A percentile compares a stretch with the other conserved stretches of the same genome.
phyloP scores from a whole-genome alignment of 2,329 filamentous ascomycete genomes.

The Herpotrichia juniperi region DNA sequence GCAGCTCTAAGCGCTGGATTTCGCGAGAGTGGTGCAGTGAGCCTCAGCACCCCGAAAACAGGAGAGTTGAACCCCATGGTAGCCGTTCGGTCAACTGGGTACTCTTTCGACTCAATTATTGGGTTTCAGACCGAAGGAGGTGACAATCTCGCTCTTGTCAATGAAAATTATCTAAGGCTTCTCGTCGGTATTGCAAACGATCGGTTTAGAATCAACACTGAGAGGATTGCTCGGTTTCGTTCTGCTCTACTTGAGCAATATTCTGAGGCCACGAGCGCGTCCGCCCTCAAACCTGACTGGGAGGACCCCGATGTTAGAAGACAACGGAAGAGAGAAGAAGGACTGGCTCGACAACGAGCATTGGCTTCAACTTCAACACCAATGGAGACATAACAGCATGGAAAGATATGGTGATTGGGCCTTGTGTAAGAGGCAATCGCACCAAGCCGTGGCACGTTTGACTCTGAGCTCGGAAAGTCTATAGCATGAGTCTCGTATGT shows the following conservation, averaged over 20 bases:
- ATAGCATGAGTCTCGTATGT: neutral
- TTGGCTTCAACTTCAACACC: constrained; percentile 14
- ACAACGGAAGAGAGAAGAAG: constrained; percentile 50
- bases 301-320: constrained; percentile 47
- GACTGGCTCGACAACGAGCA: constrained; percentile 57
- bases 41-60: constrained; percentile 53
- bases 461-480: neutral
- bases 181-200: constrained; percentile 76
- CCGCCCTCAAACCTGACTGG: constrained; percentile 36
- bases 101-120: constrained; percentile 81
- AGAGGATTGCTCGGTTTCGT: constrained; percentile 70
- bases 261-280: neutral
- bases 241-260: constrained; percentile 52
- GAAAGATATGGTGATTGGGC: neutral
- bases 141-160: constrained; percentile 58
- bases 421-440: neutral
- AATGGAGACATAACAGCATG: neutral
- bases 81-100: constrained; percentile 81
- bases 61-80: constrained; percentile 73
- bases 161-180: constrained; percentile 69
- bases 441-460: neutral
- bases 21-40: constrained; percentile 85
- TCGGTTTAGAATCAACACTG: constrained; percentile 72
- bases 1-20: constrained; percentile 84
- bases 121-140: constrained; percentile 58